Evolutionary conservation across 1,139 yeast genomes (phyloP).

Genomic region (Scheffersomyces titani): DNA sequence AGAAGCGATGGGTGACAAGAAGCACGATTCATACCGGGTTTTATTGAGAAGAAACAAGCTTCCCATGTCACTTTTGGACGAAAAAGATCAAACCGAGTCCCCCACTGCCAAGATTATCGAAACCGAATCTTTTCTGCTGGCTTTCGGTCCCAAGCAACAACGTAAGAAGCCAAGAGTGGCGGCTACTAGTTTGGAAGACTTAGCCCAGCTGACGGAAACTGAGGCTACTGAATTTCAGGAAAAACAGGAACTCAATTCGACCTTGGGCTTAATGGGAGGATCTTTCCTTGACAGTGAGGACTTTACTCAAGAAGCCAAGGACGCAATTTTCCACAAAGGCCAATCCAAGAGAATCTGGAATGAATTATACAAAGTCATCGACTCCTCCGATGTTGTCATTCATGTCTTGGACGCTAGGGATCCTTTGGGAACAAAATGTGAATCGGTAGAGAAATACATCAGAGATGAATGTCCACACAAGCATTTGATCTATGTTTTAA

Average conservation of each 20-base stretch:
- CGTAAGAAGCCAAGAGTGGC: constrained; percentile 87
- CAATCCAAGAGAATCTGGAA: constrained; percentile 99
- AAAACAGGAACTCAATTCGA: constrained; percentile 69
- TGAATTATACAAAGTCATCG: constrained; percentile 93
- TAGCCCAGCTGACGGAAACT: constrained; percentile 61
- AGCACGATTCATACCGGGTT: constrained; percentile 86
- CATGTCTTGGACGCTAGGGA: constrained; percentile 97
- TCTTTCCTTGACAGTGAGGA: constrained; percentile 70
- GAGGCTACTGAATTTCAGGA: constrained; percentile 70
- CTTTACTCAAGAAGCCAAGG: constrained; percentile 87
- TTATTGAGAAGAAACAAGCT: constrained; percentile 84
- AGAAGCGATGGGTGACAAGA: constrained; percentile 88
- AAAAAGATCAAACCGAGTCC: constrained; percentile 69
- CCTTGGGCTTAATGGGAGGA: constrained; percentile 80
- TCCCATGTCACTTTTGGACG: constrained; percentile 94
- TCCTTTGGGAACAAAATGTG: constrained; percentile 95
- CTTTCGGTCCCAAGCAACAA: constrained; percentile 96
- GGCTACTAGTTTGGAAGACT: constrained; percentile 76
- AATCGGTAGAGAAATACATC: constrained; percentile 88
- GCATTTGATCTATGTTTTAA: constrained; percentile 89
- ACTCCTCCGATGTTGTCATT: constrained; percentile 94
- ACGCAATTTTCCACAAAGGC: constrained; percentile 93
- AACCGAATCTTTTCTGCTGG: constrained; percentile 76
- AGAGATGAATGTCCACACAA: constrained; percentile 94
- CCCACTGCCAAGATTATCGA: constrained; percentile 83